Percentiles rank a stretch among this genome's conserved stretches.
Evolutionary conservation across 106 monocot species (phyloP).

Genomic region (Allium sativum): DNA sequence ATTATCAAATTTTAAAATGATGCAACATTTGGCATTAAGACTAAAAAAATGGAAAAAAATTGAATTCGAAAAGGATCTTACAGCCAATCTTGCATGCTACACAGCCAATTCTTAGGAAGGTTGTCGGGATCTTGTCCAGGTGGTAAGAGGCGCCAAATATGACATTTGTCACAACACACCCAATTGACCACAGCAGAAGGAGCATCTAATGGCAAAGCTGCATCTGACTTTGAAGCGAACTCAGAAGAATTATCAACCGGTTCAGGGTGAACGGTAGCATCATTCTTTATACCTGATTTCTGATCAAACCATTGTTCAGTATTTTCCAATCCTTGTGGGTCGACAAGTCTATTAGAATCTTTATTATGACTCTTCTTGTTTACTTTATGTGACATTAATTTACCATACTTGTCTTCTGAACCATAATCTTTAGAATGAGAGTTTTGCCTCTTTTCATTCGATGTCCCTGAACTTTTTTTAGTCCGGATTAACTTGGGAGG

Average conservation of each 20-base stretch:
- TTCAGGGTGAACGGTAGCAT: constrained; percentile 15
- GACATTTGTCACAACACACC: constrained; percentile 66
- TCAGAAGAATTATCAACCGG: constrained; percentile 9
- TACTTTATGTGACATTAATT: constrained; percentile 20
- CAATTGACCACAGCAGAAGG: constrained; percentile 39
- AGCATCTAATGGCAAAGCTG: constrained; percentile 19
- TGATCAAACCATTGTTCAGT: constrained; percentile 23
- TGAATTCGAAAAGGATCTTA: constrained; percentile 25
- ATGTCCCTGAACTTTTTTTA: constrained; percentile 12
- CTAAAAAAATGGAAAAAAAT: not conserved
- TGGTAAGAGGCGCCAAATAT: constrained; percentile 68
- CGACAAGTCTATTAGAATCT: constrained; percentile 11
- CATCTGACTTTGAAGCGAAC: constrained; percentile 13
- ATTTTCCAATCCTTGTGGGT: constrained; percentile 17
- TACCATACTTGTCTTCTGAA: constrained; percentile 23
- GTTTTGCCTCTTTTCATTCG: constrained; percentile 39
- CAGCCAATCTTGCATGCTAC: constrained; percentile 68
- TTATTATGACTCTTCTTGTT: not conserved
- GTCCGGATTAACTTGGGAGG: constrained; percentile 15
- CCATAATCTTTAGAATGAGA: constrained; percentile 22
- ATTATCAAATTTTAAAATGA: too few relatives aligned
- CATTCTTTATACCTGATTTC: constrained; percentile 15
- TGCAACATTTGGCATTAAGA: too few relatives aligned
- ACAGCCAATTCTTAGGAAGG: constrained; percentile 67
- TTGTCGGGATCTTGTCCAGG: constrained; percentile 32